Evolutionary conservation across 2,329 filamentous ascomycete species (phyloP), one percentile per base, ranked within the genome.

Genomic region (Pseudopyricularia javanii): DNA sequence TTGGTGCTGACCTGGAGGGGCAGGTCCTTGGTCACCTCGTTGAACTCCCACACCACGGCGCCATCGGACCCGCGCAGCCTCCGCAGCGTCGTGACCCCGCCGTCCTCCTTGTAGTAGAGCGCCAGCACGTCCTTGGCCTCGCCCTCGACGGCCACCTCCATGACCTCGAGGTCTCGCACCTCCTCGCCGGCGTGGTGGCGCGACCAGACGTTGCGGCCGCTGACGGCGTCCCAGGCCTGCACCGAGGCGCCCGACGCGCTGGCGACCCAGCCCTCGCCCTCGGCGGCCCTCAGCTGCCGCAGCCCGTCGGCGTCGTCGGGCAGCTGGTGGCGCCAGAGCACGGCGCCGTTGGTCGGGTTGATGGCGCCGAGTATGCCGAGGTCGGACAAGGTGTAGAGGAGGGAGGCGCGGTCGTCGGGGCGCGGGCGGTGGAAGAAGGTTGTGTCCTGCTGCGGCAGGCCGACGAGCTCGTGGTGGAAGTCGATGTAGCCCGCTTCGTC

Each of bases 391-490:
- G 93, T 94, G 67, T 96, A 98, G 51, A 98, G 77, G 35, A 98
- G 76, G 52, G 88, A 91, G 34, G 91, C 91, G 67, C 88, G 89
- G 57, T 91, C 91, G 59, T 84, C 80, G 57, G 80, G 77, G 62
- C 86, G 79, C 37, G 93, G 91, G 60, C 84, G 85, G 71, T 96
- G 89, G 80, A 97, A 97, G 78, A 97, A 94, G 60, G 91, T 96
- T 56, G 88, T 87, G 57, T 88, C 81, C 65, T 80, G 74, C 66
- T 86, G 85, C 53, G 93, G 90, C 35, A 88, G 71, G 63, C 93
- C 93, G 62, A 98, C 74, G 49, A 97, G 83, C 58, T 88, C 82
- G 72, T 95, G 83, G 70, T 97, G 91, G 72, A 90, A 97, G 70
- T 98, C 93, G 66, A 94, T 80, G 61, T 88, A 79, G 72, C 84